phyloP scores from a whole-genome alignment of 805 yeast species.

The Lipomyces spencermartinsiae region DNA sequence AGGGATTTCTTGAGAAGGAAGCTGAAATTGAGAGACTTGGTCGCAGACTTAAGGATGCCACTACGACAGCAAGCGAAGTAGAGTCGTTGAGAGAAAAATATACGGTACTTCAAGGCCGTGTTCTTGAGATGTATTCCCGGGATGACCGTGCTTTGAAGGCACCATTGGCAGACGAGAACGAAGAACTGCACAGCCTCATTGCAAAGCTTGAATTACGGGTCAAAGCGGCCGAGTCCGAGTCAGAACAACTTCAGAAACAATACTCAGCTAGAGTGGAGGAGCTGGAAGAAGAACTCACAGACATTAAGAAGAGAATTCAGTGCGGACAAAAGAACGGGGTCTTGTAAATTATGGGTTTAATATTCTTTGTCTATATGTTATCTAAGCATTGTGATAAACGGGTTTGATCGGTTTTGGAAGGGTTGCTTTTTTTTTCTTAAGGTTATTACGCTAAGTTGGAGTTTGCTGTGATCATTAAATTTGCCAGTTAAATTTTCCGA shows the following conservation, averaged over 20 bases:
- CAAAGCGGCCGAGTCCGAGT: conserved; percentile 19
- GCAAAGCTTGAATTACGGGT: conserved; percentile 30
- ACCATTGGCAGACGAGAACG: conserved; percentile 25
- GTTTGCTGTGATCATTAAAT: neutral
- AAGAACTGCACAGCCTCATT: conserved; percentile 31
- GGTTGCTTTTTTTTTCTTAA: neutral
- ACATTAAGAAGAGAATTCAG: neutral
- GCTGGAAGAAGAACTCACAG: conserved; percentile 9
- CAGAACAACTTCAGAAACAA: conserved; percentile 8
- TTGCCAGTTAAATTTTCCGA: neutral
- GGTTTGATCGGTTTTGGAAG: neutral
- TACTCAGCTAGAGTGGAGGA: conserved; percentile 13
- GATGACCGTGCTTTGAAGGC: conserved; percentile 8
- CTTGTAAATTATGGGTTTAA: neutral
- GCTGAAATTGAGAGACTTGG: conserved; percentile 41
- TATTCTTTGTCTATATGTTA: neutral
- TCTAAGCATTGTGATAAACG: neutral
- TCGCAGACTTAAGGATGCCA: conserved; percentile 27
- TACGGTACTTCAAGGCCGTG: conserved; percentile 9
- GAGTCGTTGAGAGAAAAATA: conserved; percentile 21
- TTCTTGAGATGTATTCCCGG: conserved; percentile 19
- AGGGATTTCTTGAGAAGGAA: conserved; percentile 46
- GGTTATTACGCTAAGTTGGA: neutral
- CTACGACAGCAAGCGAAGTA: conserved; percentile 25
- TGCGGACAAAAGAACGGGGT: neutral